These are phyloP conservation scores for Eutrema salsugineum DNA, from an alignment of 441 rosid genomes.

Conservation along the genomic window DNA sequence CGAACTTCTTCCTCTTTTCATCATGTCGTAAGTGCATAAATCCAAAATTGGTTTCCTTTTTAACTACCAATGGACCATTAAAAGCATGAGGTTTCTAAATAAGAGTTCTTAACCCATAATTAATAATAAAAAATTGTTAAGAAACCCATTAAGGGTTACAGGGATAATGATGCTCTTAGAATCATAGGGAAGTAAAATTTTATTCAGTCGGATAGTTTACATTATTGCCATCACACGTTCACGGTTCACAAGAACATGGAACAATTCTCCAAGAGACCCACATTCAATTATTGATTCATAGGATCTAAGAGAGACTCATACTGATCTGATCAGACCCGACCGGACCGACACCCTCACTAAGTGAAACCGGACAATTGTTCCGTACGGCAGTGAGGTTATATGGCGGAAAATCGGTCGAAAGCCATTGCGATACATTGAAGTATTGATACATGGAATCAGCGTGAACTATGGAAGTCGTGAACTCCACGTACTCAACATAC, in stretches of 20 bases:
- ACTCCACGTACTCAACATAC: slow-evolving; percentile 77
- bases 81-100: too few species aligned
- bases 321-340: slow-evolving; percentile 24
- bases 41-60: background rate
- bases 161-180: too few species aligned
- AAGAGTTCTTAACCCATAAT: too few species aligned
- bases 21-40: slow-evolving; percentile 20
- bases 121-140: too few species aligned
- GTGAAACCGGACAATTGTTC: slow-evolving; percentile 36
- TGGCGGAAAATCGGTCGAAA: slow-evolving; percentile 55
- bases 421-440: slow-evolving; percentile 76
- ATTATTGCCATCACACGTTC: slow-evolving; percentile 23
- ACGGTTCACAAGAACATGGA: slow-evolving; percentile 24
- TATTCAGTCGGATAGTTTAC: background rate
- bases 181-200: too few species aligned
- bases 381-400: slow-evolving; percentile 48
- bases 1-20: slow-evolving; percentile 40
- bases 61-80: too few species aligned
- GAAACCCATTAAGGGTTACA: too few species aligned
- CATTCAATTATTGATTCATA: too few species aligned
- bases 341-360: background rate
- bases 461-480: slow-evolving; percentile 51
- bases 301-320: slow-evolving; percentile 13
- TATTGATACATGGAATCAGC: slow-evolving; percentile 37
- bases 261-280: background rate